Evolutionary conservation across 352 stramenopile genomes (phyloP), one percentile per base, ranked within the genome.

Genomic region (Globisporangium cylindrosporum): DNA sequence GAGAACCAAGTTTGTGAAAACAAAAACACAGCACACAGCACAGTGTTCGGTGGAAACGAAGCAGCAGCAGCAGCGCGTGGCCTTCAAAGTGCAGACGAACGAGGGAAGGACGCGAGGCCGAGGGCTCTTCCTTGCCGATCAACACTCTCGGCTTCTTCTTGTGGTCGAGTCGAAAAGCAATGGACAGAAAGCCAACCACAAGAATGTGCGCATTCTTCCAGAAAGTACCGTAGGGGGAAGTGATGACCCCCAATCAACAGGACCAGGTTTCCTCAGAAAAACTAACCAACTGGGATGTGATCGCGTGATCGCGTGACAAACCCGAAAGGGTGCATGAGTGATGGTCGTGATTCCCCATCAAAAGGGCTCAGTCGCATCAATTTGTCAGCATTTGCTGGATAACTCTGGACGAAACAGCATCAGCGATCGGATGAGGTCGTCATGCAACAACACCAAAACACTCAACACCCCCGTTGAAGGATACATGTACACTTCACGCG

Each of bases 221-320:
- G 27, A 32, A 32, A 32, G 27, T 32, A 32, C 15, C 5, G 41
- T 48, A 48, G 41, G 6, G 12, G 15, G 41, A 20, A 20, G 4
- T n/a, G 41, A 48, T 48, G 41, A 48, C 38, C 41, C 41, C 20
- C 15, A 48, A 48, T 48, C 41, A 48, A 48, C 14, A 1, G 41
- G 41, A 48, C 18, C 41, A 48, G 41, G 10, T 43, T 43, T 43
- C 36, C 36, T 43, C 36, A 43, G 36, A 43, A 15, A 18, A 32
- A 32, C 27, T 32, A 6, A 32, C 27, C 36, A 18, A n/a, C 41
- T n/a, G 15, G 15, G 7, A 38, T 48, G 41, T n/a, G 41, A 48
- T 48, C 41, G 38, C 4, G 41, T 75, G 49, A 70, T 89, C 43
- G 71, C 38, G 25, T 57, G 49, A 34, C 5, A 57, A 15, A 18